Evolutionary conservation across 208 protist species (phyloP).

Genomic region (Trypanosoma rangeli): DNA sequence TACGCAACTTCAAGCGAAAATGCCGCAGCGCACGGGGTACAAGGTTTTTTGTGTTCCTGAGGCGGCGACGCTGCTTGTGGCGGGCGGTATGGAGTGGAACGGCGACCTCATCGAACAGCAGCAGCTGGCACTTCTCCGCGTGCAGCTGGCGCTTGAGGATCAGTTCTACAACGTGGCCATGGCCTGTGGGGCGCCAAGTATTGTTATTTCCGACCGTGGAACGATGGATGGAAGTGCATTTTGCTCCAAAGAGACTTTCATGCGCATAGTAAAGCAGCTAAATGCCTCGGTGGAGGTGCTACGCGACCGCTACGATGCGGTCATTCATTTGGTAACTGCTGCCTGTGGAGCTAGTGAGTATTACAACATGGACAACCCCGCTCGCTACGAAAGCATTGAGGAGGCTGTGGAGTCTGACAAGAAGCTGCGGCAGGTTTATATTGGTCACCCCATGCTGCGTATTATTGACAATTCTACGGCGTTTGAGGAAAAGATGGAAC

Average conservation of each 20-base stretch:
- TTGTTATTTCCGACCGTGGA: constrained; percentile 78
- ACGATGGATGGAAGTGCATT: constrained; percentile 88
- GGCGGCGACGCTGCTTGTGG: constrained; percentile 77
- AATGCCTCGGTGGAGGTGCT: constrained; percentile 56
- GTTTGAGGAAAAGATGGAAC: constrained; percentile 81
- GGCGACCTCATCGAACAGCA: constrained; percentile 42
- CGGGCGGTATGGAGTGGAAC: constrained; percentile 71
- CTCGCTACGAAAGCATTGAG: constrained; percentile 77
- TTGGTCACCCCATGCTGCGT: constrained; percentile 68
- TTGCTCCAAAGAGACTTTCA: constrained; percentile 62
- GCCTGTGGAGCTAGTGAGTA: constrained; percentile 69
- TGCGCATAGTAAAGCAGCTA: constrained; percentile 39
- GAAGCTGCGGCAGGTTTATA: constrained; percentile 77
- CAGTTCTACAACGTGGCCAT: constrained; percentile 66
- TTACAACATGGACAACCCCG: constrained; percentile 82
- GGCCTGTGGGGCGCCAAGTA: constrained; percentile 38
- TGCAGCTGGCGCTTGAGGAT: constrained; percentile 77
- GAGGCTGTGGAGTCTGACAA: constrained; percentile 73
- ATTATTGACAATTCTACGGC: constrained; percentile 75
- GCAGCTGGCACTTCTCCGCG: constrained; percentile 62
- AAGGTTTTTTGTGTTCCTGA: constrained; percentile 81
- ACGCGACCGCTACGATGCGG: constrained; percentile 82
- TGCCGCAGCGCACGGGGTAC: constrained; percentile 65
- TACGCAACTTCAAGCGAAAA: constrained; percentile 52
- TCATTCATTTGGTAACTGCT: constrained; percentile 82